Percentiles rank a stretch among this genome's conserved stretches.
These are phyloP conservation scores for Ehretia macrophylla DNA, from an alignment of 257 asterid species.

Conservation along the genomic window DNA sequence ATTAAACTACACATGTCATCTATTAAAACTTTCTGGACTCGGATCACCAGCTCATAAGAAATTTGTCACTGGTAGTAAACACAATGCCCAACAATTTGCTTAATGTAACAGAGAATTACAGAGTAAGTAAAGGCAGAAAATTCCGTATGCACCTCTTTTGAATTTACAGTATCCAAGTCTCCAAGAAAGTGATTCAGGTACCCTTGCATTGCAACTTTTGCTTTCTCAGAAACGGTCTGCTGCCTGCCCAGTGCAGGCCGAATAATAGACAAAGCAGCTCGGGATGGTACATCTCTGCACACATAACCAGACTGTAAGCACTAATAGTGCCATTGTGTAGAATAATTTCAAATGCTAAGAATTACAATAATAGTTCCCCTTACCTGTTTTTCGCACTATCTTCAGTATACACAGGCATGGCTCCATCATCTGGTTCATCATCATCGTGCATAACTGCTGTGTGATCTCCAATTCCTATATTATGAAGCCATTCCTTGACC, in stretches of 20 bases:
- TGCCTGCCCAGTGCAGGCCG: constrained; percentile 83
- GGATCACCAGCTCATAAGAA: too few species aligned
- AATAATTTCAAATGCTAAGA: constrained; percentile 8
- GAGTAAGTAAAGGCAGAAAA: constrained; percentile 5
- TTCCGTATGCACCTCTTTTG: constrained; percentile 63
- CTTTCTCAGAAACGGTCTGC: constrained; percentile 61
- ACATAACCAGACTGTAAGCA: constrained; percentile 13
- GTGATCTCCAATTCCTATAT: constrained; percentile 81
- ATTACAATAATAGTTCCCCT: constrained; percentile 4
- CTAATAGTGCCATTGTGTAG: background rate
- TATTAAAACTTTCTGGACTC: too few species aligned
- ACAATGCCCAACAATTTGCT: background rate
- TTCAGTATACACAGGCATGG: constrained; percentile 54
- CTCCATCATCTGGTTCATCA: constrained; percentile 87
- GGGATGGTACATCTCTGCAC: constrained; percentile 78
- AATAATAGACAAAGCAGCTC: constrained; percentile 81
- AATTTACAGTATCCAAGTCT: constrained; percentile 75
- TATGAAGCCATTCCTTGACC: constrained; percentile 89
- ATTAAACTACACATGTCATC: too few species aligned
- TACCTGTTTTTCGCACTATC: constrained; percentile 65
- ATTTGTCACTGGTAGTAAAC: background rate
- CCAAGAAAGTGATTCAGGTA: constrained; percentile 90
- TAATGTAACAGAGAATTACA: background rate
- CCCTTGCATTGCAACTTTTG: constrained; percentile 91
- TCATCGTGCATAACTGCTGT: constrained; percentile 65